Evolutionary conservation across 345 rosid species (phyloP).

Genomic region (Salix exigua): DNA sequence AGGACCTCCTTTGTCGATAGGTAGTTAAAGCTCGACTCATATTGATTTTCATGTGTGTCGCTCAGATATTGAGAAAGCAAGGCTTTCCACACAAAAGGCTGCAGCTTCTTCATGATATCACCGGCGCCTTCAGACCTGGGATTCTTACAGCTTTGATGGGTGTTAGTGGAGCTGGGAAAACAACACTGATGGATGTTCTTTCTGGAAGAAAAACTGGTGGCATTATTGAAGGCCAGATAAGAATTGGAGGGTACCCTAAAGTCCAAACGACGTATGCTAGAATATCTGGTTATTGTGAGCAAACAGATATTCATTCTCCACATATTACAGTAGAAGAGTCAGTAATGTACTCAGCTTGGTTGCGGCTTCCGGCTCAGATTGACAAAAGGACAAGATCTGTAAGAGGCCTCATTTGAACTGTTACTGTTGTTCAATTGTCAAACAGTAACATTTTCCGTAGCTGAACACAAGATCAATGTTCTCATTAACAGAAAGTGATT

Average conservation of each 20-base stretch:
- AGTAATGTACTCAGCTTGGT: constrained; percentile 37
- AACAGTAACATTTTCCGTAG: too few relatives aligned
- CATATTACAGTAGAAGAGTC: constrained; percentile 42
- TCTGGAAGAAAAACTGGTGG: constrained; percentile 51
- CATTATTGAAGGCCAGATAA: constrained; percentile 35
- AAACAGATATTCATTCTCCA: constrained; percentile 44
- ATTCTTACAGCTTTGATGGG: constrained; percentile 49
- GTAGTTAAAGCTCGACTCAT: background rate
- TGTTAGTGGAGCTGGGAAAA: constrained; percentile 46
- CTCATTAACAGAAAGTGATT: too few relatives aligned
- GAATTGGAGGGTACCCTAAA: constrained; percentile 43
- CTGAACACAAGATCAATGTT: too few relatives aligned
- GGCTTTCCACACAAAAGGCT: constrained; percentile 28
- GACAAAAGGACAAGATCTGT: constrained; percentile 33
- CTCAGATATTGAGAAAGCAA: constrained; percentile 27
- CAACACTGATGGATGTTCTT: constrained; percentile 51
- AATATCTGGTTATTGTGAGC: constrained; percentile 47
- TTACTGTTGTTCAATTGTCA: too few relatives aligned
- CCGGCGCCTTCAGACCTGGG: constrained; percentile 46
- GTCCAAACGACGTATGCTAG: constrained; percentile 43
- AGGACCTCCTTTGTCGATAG: too few relatives aligned
- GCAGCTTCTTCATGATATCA: constrained; percentile 38
- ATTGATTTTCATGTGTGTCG: background rate
- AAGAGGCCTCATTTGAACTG: constrained; percentile 13
- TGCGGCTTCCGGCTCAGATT: constrained; percentile 33